Percentiles rank a stretch among this genome's conserved stretches.
These are phyloP conservation scores for Leccinum fallax DNA, from an alignment of 1,284 basidiomycete species.

Conservation along the genomic window DNA sequence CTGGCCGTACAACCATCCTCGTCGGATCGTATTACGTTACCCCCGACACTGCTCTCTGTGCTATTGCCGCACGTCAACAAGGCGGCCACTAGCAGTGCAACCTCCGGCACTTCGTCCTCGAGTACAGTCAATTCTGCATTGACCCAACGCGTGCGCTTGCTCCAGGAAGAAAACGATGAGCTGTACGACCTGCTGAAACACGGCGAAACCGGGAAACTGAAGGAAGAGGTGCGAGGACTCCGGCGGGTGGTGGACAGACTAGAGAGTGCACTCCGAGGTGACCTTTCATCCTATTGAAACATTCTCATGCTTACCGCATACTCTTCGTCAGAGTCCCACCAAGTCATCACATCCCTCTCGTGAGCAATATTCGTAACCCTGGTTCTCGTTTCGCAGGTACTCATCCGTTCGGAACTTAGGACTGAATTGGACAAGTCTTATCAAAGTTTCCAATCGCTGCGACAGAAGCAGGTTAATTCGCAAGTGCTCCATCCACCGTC, in stretches of 20 bases:
- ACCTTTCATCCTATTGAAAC: conserved; percentile 17
- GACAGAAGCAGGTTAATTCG: conserved; percentile 41
- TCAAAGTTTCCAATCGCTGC: conserved; percentile 53
- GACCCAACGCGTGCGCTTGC: conserved; percentile 63
- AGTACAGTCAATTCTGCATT: conserved; percentile 69
- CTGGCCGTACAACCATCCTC: conserved; percentile 59
- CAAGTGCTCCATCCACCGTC: conserved; percentile 42
- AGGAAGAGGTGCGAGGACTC: conserved; percentile 75
- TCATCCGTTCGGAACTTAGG: conserved; percentile 34
- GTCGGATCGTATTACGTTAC: conserved; percentile 63
- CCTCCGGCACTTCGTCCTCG: conserved; percentile 42
- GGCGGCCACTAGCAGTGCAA: conserved; percentile 33
- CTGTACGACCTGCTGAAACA: conserved; percentile 69
- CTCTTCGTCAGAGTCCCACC: conserved; percentile 63
- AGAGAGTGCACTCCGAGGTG: conserved; percentile 74
- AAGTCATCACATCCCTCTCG: conserved; percentile 69
- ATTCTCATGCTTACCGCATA: conserved; percentile 6
- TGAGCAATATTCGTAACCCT: conserved; percentile 42
- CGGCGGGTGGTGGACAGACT: conserved; percentile 65
- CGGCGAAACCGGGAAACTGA: conserved; percentile 71
- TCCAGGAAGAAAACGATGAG: conserved; percentile 85
- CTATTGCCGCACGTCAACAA: conserved; percentile 64
- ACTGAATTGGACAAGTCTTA: conserved; percentile 74
- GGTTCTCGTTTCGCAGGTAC: conserved; percentile 3
- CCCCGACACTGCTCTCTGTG: conserved; percentile 65